phyloP scores from a whole-genome alignment of 2,329 filamentous ascomycete genomes.

The Verticillium nonalfalfae region DNA sequence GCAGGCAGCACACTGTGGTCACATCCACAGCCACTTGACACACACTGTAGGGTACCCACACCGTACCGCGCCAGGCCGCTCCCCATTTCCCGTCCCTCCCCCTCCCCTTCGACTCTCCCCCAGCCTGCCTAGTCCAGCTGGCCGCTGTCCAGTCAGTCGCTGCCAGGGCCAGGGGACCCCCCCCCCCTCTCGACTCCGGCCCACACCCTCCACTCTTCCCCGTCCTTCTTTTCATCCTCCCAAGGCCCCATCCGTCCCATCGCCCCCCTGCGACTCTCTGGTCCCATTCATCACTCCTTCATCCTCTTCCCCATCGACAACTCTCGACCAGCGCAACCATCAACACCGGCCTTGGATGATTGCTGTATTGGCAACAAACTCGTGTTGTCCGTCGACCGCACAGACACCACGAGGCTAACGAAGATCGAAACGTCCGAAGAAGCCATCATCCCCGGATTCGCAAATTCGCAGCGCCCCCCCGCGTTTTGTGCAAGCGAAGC shows the following conservation, averaged over 20 bases:
- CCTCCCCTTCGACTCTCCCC: background rate
- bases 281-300: background rate
- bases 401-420: background rate
- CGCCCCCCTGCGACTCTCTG: background rate
- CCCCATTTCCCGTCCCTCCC: background rate
- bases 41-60: background rate
- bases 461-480: background rate
- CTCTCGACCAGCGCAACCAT: background rate
- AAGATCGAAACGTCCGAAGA: background rate
- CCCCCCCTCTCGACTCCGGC: background rate
- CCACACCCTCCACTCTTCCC: background rate
- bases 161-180: background rate
- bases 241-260: background rate
- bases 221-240: background rate
- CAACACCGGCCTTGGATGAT: background rate
- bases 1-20: background rate
- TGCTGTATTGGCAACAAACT: background rate
- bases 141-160: background rate
- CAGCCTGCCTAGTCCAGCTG: background rate
- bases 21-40: background rate
- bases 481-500: constrained; percentile 1
- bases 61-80: background rate
- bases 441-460: background rate
- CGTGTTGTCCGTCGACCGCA: background rate
- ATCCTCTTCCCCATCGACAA: background rate